Base-by-base conservation (phyloP, 2,329 filamentous ascomycete species). In the Laburnicola sp. region DNA sequence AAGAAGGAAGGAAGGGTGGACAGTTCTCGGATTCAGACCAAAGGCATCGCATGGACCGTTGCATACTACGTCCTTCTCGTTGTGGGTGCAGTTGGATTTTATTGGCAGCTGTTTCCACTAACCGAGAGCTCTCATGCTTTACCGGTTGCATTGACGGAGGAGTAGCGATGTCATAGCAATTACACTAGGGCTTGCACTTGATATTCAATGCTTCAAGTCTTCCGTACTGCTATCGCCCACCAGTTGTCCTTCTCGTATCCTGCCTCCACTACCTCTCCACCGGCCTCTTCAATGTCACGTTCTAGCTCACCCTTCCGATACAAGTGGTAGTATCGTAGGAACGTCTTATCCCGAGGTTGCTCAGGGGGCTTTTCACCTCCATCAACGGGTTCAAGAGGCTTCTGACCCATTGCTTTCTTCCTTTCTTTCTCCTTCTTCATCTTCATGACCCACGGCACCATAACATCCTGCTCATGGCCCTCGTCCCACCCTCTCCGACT, bases 161-260 rank as follows among this genome's bases (percentile, higher is more conserved):
- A 52, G 35, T 60, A 56, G 26, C 23, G 7, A n/a, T 21, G 9
- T n/a, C n/a, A 3, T 39, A 31, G 22, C n/a, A 4, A 39, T 2
- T 27, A 34, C 31, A 8, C 16, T 34, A 4, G 10, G 23, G 23
- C 10, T 25, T 39, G 26, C 26, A 21, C 10, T 3, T 28, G n/a
- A 8, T 21, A 7, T 44, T 42, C 23, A 22, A 31, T 4, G 3
- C 39, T 1, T 27, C 23, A 45, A 5, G 31, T 28, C 23, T 34
- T 38, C 9, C 27, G 44, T 11, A 46, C 56, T 10, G 79, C 82
- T 69, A 96, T 86, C 47, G 86, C 91, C 93, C 93, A 99, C 94
- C 94, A 97, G 75, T 99, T 99, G 70, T 97, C 94, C 76, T 86
- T 92, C 70, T 99, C 94, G 74, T 97, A 99, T 30, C 94, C 94